These are phyloP conservation scores for Fremontodendron californicum DNA, from an alignment of 345 rosid species.

Conservation along the genomic window DNA sequence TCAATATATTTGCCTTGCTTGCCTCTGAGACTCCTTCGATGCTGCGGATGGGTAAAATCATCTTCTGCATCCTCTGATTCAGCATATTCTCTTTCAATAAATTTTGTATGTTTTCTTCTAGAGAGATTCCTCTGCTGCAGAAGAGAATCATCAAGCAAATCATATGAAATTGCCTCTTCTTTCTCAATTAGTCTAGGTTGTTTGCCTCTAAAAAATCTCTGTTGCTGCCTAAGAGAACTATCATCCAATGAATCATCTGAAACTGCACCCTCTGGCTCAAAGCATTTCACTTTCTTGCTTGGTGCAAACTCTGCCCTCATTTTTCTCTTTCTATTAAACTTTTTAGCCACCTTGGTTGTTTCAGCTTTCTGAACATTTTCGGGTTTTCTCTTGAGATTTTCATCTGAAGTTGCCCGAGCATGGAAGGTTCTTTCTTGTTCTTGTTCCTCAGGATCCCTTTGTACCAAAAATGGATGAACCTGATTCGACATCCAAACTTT, in stretches of 20 bases:
- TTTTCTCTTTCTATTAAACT: constrained; percentile 68
- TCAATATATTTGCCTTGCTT: constrained; percentile 31
- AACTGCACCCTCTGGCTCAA: constrained; percentile 40
- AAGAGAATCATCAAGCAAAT: constrained; percentile 31
- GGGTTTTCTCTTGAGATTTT: constrained; percentile 42
- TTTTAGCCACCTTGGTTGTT: constrained; percentile 37
- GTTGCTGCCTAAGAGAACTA: constrained; percentile 38
- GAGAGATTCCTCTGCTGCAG: constrained; percentile 35
- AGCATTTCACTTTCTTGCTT: constrained; percentile 41
- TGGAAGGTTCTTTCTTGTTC: constrained; percentile 48
- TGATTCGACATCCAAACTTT: constrained; percentile 98
- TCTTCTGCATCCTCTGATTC: constrained; percentile 43
- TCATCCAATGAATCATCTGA: constrained; percentile 56
- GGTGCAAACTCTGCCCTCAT: constrained; percentile 32
- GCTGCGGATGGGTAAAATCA: constrained; percentile 22
- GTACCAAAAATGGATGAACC: constrained; percentile 72
- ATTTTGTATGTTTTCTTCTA: constrained; percentile 38
- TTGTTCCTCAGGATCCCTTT: constrained; percentile 49
- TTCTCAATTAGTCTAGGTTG: constrained; percentile 34
- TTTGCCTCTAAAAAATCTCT: constrained; percentile 37
- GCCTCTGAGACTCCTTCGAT: constrained; percentile 27
- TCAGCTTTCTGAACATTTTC: constrained; percentile 31
- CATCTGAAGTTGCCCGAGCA: constrained; percentile 35
- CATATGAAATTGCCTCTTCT: constrained; percentile 26
- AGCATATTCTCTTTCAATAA: constrained; percentile 29